Percentiles rank a stretch among this genome's conserved stretches.
These are phyloP conservation scores for Apiospora phragmitis DNA, from an alignment of 2,329 filamentous ascomycete genomes.

Conservation along the genomic window DNA sequence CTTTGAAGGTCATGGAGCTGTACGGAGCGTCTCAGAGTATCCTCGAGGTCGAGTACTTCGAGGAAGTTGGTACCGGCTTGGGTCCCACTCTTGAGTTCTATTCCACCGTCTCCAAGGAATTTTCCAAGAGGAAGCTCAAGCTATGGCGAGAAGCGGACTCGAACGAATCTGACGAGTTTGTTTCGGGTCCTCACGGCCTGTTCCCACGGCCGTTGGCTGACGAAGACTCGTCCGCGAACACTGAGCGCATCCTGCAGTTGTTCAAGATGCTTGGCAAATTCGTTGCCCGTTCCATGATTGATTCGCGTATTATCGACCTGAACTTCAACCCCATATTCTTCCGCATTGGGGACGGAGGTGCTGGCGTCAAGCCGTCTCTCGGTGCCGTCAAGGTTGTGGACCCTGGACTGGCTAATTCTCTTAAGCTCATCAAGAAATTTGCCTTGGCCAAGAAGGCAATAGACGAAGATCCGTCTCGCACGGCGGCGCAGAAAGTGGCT, in stretches of 20 bases:
- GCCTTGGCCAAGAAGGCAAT: constrained; percentile 79
- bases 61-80: constrained; percentile 94
- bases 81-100: constrained; percentile 98
- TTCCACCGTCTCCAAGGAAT: constrained; percentile 94
- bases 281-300: constrained; percentile 95
- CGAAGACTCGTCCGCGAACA: constrained; percentile 75
- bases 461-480: constrained; percentile 68
- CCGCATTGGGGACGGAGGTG: constrained; percentile 76
- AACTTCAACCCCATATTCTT: constrained; percentile 98
- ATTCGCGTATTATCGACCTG: constrained; percentile 95
- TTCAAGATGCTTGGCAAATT: constrained; percentile 97
- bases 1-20: constrained; percentile 97
- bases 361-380: constrained; percentile 74
- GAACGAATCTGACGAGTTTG: constrained; percentile 72
- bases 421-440: constrained; percentile 87
- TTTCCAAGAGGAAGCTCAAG: constrained; percentile 95
- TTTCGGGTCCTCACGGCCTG: constrained; percentile 79
- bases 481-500: constrained; percentile 67
- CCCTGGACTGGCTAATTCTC: constrained; percentile 77
- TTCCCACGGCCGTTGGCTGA: constrained; percentile 91
- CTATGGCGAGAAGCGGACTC: constrained; percentile 93
- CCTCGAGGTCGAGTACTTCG: constrained; percentile 96
- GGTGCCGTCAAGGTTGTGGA: constrained; percentile 90
- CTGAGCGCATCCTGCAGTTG: constrained; percentile 83
- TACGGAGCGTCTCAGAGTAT: constrained; percentile 97